Evolutionary conservation across 2,329 filamentous ascomycete species (phyloP).

Genomic region (Colletotrichum filicis): DNA sequence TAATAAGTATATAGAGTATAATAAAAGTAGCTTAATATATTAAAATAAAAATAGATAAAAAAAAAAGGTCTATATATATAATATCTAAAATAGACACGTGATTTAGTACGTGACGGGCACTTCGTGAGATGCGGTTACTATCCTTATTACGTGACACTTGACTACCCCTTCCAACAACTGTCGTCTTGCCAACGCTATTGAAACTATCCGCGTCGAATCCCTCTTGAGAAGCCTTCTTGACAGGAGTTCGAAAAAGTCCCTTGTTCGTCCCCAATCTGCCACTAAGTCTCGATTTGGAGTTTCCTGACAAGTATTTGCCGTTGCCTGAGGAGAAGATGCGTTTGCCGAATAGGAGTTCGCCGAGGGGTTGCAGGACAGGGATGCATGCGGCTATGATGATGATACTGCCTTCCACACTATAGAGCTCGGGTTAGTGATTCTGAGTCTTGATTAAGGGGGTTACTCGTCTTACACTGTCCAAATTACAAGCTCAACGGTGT

Average conservation of each 20-base stretch:
- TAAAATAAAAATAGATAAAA: too few species aligned
- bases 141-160: too few species aligned
- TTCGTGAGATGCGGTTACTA: too few species aligned
- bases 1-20: too few species aligned
- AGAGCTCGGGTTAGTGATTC: neutral
- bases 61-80: too few species aligned
- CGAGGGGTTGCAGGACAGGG: slow-evolving; percentile 46
- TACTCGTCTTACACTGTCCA: neutral
- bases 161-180: neutral
- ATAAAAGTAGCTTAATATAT: too few species aligned
- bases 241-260: neutral
- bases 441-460: neutral
- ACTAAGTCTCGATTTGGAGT: neutral
- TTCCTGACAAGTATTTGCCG: neutral
- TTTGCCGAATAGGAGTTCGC: slow-evolving; percentile 14
- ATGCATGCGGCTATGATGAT: slow-evolving; percentile 49
- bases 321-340: slow-evolving; percentile 21
- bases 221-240: neutral
- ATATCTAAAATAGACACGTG: too few species aligned
- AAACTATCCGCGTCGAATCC: neutral
- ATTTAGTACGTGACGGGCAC: too few species aligned
- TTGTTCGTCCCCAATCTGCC: neutral
- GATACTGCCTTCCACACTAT: slow-evolving; percentile 42
- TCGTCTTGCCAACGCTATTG: neutral
- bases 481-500: neutral